phyloP scores from a whole-genome alignment of 2,329 filamentous ascomycete genomes.

The Herpotrichia juniperi region DNA sequence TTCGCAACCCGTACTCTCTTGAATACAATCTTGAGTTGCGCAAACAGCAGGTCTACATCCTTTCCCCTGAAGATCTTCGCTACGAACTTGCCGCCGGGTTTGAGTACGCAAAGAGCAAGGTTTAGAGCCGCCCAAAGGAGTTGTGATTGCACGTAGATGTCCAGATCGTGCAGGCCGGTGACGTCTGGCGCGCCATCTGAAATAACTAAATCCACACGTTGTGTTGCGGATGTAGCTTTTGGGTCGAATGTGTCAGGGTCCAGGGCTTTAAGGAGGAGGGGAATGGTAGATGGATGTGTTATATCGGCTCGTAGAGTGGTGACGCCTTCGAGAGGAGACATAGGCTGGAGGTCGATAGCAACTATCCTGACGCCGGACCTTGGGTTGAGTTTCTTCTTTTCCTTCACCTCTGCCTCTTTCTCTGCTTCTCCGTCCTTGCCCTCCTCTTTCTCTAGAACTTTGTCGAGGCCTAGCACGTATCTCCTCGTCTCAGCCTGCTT shows the following conservation, averaged over 20 bases:
- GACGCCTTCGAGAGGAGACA: slow-evolving; percentile 91
- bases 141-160: slow-evolving; percentile 97
- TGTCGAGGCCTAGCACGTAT: slow-evolving; percentile 57
- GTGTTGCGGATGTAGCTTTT: slow-evolving; percentile 58
- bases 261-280: slow-evolving; percentile 82
- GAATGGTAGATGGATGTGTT: slow-evolving; percentile 93
- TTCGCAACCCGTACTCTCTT: slow-evolving; percentile 88
- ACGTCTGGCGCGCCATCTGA: slow-evolving; percentile 97
- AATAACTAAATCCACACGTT: slow-evolving; percentile 90
- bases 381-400: slow-evolving; percentile 39
- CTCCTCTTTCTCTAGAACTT: slow-evolving; percentile 7
- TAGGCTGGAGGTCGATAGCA: slow-evolving; percentile 93
- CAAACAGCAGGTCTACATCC: slow-evolving; percentile 94
- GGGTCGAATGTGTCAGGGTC: slow-evolving; percentile 66
- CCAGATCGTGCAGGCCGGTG: slow-evolving; percentile 93
- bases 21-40: slow-evolving; percentile 92
- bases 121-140: slow-evolving; percentile 93
- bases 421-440: slow-evolving; percentile 18
- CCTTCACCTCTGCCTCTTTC: slow-evolving; percentile 28
- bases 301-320: slow-evolving; percentile 93
- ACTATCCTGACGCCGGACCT: slow-evolving; percentile 87
- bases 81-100: slow-evolving; percentile 93
- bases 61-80: slow-evolving; percentile 96
- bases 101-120: slow-evolving; percentile 88
- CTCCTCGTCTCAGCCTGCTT: slow-evolving; percentile 71